phyloP scores from a whole-genome alignment of 2,329 filamentous ascomycete genomes.

The Colletotrichum costaricense region DNA sequence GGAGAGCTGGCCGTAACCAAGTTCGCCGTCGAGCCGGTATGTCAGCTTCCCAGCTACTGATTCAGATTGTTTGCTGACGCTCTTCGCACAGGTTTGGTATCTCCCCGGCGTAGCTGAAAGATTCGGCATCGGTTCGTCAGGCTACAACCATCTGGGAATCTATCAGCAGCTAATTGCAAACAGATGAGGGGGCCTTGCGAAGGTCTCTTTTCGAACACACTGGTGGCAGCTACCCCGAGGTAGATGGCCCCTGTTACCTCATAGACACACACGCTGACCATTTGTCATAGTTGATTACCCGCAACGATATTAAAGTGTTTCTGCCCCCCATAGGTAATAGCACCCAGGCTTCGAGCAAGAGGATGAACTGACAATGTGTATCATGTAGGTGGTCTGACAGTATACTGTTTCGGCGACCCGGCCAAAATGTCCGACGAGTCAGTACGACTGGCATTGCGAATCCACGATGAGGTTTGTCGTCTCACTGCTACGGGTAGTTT shows the following conservation, averaged over 20 bases:
- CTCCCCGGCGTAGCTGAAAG: slow-evolving; percentile 88
- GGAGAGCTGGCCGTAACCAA: slow-evolving; percentile 96
- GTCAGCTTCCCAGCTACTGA: slow-evolving; percentile 51
- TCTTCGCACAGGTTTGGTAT: slow-evolving; percentile 73
- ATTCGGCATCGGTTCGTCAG: slow-evolving; percentile 81
- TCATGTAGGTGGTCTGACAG: slow-evolving; percentile 79
- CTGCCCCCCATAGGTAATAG: slow-evolving; percentile 84
- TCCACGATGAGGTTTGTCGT: slow-evolving; percentile 72
- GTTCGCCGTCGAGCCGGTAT: slow-evolving; percentile 92
- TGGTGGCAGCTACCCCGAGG: slow-evolving; percentile 93
- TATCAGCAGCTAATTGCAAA: slow-evolving; percentile 40
- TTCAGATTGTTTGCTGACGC: neutral
- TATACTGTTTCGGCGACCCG: slow-evolving; percentile 96
- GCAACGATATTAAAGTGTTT: slow-evolving; percentile 94
- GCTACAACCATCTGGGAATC: neutral
- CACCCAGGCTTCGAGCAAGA: neutral
- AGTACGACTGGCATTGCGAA: slow-evolving; percentile 82
- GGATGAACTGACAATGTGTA: slow-evolving; percentile 34
- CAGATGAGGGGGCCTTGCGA: slow-evolving; percentile 86
- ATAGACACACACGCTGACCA: slow-evolving; percentile 37
- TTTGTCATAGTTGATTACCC: slow-evolving; percentile 79
- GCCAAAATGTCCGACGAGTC: slow-evolving; percentile 92
- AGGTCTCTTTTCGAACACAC: slow-evolving; percentile 94
- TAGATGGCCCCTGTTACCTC: slow-evolving; percentile 40
- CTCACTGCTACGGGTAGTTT: neutral